Evolutionary conservation across 1,284 basidiomycete genomes (phyloP), one percentile per base, ranked within the genome.

Genomic region (Leccinum griseonigrum): DNA sequence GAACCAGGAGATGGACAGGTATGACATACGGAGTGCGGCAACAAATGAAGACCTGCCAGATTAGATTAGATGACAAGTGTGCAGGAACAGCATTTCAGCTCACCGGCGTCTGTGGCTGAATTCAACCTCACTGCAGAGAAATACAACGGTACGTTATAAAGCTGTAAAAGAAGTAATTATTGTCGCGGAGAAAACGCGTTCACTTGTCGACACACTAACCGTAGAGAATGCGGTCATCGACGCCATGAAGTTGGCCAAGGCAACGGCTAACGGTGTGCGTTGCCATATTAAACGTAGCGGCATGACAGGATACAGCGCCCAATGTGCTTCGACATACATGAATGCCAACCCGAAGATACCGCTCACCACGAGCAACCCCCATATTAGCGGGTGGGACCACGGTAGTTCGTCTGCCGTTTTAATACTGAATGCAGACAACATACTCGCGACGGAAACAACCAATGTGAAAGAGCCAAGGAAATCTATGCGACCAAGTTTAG

Each of bases 141-240:
- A 78, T 92, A 95, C 85, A 95, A 75, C 18, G 94, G 94, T 32
- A 93, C 81, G 69, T 92, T 92, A 76, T 95, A 96, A 38, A 95
- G 79, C 92, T 94, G 34, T 22, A 90, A 40, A 31, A 63, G 63
- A 60, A 58, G 63, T 4, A 9, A 52, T 52, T 28, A 29, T 52
- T 28, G 46, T 22, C 3, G 87, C 66, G 91, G 71, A 34, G 81
- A 76, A 69, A 18, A 26, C 22, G 10, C 14, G 38, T 14, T 29
- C 26, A 57, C 55, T 29, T 38, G 26, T 13, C 53, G n/a, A 79
- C 87, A 69, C 68, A 48, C 46, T 48, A 48, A 92, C 91, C 82
- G 88, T 86, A 1, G 90, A 91, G 73, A 92, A 96, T 28, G 89
- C 85, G 18, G 86, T 81, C 72, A 92, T 83, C 68, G 88, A 90